Percentiles rank a stretch among this genome's conserved stretches.
Evolutionary conservation across 2,329 filamentous ascomycete genomes (phyloP).

Genomic region (Hawksworthiomyces lignivorus): DNA sequence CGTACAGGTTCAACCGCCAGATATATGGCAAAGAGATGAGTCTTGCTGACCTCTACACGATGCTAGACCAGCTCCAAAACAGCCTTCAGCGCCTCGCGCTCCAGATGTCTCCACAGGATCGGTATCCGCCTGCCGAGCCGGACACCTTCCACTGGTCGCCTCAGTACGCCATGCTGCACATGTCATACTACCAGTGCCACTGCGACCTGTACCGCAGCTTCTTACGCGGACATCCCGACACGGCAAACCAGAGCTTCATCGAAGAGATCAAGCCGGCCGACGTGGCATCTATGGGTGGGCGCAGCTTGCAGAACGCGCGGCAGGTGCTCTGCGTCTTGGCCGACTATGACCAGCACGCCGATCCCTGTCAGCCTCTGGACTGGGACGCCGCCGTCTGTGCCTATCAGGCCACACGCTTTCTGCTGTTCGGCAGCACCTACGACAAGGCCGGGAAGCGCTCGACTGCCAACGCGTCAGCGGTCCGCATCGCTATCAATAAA

Average conservation of each 20-base stretch:
- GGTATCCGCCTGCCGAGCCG: conserved; percentile 1
- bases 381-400: conserved; percentile 5
- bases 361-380: conserved; percentile 1
- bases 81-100: not conserved
- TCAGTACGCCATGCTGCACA: conserved; percentile 4
- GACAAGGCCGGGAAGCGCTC: not conserved
- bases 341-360: conserved; percentile 5
- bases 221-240: conserved; percentile 1
- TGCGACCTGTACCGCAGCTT: conserved; percentile 5
- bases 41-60: not conserved
- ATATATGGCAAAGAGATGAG: conserved; percentile 2
- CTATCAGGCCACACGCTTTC: conserved; percentile 2
- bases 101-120: not conserved
- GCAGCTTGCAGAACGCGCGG: conserved; percentile 1
- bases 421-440: conserved; percentile 5
- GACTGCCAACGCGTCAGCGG: not conserved
- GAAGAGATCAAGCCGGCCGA: not conserved
- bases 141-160: not conserved
- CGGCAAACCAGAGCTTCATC: not conserved
- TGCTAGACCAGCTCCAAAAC: not conserved
- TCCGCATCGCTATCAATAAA: conserved; percentile 1
- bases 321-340: not conserved
- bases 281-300: not conserved
- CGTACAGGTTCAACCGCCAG: conserved; percentile 5
- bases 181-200: conserved; percentile 5